Evolutionary conservation across 345 rosid genomes (phyloP).

Genomic region (Salix viminalis): DNA sequence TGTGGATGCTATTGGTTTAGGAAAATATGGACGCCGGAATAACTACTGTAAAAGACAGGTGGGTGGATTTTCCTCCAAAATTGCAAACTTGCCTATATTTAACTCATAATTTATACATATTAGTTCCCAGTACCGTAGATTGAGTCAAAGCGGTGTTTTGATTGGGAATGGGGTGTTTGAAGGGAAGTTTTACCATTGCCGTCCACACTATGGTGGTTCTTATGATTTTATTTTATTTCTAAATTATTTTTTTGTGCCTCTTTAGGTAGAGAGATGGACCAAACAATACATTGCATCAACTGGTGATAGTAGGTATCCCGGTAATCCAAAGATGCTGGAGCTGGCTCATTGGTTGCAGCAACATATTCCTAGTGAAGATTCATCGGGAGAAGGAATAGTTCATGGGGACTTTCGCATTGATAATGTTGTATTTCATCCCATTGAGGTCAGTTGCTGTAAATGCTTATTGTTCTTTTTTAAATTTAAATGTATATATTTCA

Average conservation of each 20-base stretch:
- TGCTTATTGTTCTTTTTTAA: background rate
- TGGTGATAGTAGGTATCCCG: conserved; percentile 63
- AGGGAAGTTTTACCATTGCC: background rate
- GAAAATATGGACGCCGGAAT: conserved; percentile 64
- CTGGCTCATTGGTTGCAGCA: conserved; percentile 65
- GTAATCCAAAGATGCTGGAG: conserved; percentile 74
- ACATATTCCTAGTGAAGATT: conserved; percentile 72
- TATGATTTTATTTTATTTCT: background rate
- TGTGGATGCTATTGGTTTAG: conserved; percentile 76
- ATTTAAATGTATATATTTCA: conserved; percentile 3
- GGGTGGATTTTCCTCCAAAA: background rate
- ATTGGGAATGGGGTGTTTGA: background rate
- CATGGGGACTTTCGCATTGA: conserved; percentile 97
- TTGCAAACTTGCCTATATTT: background rate
- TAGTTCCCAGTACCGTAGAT: background rate
- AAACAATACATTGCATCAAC: conserved; percentile 83
- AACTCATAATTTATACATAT: background rate
- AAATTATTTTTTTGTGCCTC: background rate
- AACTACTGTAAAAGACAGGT: conserved; percentile 92
- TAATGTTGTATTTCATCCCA: conserved; percentile 85
- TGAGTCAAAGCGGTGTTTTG: background rate
- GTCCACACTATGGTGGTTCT: background rate
- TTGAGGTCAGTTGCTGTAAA: conserved; percentile 47
- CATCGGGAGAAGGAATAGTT: conserved; percentile 73
- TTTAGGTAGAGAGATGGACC: conserved; percentile 92